phyloP scores from a whole-genome alignment of 2,329 filamentous ascomycete species.

The Penicillium sp. region DNA sequence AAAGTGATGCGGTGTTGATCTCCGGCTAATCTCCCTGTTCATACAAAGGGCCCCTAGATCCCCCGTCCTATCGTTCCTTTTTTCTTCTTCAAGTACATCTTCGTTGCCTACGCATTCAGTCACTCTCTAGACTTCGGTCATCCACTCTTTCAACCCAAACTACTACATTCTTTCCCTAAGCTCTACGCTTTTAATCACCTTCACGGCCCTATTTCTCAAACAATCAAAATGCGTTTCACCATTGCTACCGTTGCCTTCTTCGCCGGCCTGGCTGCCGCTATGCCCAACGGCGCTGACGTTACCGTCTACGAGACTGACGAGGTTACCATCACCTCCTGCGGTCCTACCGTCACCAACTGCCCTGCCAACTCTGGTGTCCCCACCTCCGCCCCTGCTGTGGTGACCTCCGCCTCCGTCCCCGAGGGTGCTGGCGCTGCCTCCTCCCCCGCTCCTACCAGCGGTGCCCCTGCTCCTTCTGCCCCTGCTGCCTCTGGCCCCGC shows the following conservation, averaged over 20 bases:
- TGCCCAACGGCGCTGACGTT: constrained; percentile 34
- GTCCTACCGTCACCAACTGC: constrained; percentile 62
- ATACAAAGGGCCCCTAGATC: constrained; percentile 37
- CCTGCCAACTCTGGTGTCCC: constrained; percentile 27
- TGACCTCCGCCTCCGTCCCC: constrained; percentile 17
- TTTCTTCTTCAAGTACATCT: constrained; percentile 33
- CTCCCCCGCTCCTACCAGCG: constrained; percentile 4
- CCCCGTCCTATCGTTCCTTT: constrained; percentile 23
- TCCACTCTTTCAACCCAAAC: constrained; percentile 22
- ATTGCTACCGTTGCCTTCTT: constrained; percentile 42
- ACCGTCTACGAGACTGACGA: constrained; percentile 61
- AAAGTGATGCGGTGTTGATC: constrained; percentile 24
- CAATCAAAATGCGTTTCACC: constrained; percentile 47
- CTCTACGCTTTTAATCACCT: constrained; percentile 32
- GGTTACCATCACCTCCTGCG: constrained; percentile 64
- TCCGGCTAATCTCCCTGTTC: constrained; percentile 38
- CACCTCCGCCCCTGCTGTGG: constrained; percentile 16
- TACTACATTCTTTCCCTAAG: constrained; percentile 8
- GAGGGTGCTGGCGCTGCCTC: constrained; percentile 14
- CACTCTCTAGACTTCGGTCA: constrained; percentile 45
- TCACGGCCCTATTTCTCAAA: constrained; percentile 28
- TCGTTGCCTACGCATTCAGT: constrained; percentile 33
- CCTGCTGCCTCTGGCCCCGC: not conserved
- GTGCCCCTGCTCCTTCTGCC: constrained; percentile 1
- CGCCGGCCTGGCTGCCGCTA: constrained; percentile 41